Base-by-base conservation (phyloP, 495 filamentous ascomycete genomes). In the Penicillium chermesinum region DNA sequence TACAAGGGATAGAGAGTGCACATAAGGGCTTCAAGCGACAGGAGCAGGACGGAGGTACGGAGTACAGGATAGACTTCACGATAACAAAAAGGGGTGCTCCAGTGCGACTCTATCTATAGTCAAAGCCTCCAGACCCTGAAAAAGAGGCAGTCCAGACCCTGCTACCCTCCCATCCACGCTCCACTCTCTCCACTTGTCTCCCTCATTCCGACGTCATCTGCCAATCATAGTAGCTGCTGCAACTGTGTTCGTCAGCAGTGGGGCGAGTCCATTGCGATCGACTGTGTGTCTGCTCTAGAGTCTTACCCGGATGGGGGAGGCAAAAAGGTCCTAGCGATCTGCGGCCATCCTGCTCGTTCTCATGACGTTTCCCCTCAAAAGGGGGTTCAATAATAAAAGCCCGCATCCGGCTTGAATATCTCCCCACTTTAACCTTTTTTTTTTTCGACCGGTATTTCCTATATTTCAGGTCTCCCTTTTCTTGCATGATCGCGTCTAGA, bases 361-460 rank as follows among this genome's bases (percentile, higher is more conserved):
- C 59, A 63, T 63, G 60, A 63, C 60, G 60, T 63, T 63, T 56
- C 54, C 43, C 42, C 46, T 57, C 52, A 52, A 49, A 54, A 51
- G 58, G 50, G 38, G 10, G 22, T 16, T 40, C 41, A 38, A 53
- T 49, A n/a, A 59, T 52, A 55, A 50, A 38, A 47, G 56, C 44
- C 59, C 54, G 60, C 49, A 58, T 63, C 54, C 57, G 59, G 57
- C 33, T 20, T n/a, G n/a, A n/a, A 21, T 10, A 34, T 30, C 18
- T 38, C 37, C 38, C 32, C 44, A 38, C 33, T 27, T 45, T 41
- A n/a, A 33, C 13, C 49, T 48, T 36, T 39, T 19, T 41, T 47
- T 40, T 44, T 37, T 16, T 5, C 48, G 43, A 22, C 40, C 7
- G 18, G 36, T 15, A 10, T 14, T 25, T 18, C 17, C 16, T 18